phyloP scores from a whole-genome alignment of 257 asterid species.

The Nicotiana tomentosiformis region DNA sequence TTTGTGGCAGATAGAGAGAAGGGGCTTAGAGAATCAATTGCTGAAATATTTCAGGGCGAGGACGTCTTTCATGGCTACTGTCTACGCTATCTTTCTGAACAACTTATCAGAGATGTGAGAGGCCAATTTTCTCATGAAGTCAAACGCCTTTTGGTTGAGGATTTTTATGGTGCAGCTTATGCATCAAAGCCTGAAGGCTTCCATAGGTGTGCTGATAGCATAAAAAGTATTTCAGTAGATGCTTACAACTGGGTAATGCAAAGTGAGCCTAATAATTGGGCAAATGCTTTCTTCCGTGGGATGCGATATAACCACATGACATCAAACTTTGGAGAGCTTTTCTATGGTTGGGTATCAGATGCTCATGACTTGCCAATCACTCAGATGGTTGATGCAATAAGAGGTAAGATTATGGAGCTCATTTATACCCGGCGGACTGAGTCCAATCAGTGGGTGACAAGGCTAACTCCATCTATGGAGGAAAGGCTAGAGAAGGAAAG shows the following conservation, averaged over 20 bases:
- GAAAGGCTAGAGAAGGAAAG: slow-evolving; percentile 62
- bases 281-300: slow-evolving; percentile 75
- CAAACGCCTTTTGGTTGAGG: slow-evolving; percentile 79
- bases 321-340: slow-evolving; percentile 77
- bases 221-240: slow-evolving; percentile 65
- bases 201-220: slow-evolving; percentile 60
- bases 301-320: slow-evolving; percentile 74
- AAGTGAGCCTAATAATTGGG: slow-evolving; percentile 93
- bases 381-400: slow-evolving; percentile 81
- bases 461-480: slow-evolving; percentile 84
- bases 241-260: slow-evolving; percentile 85
- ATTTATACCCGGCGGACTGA: slow-evolving; percentile 51
- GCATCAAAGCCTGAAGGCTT: slow-evolving; percentile 66
- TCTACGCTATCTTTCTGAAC: slow-evolving; percentile 74
- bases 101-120: slow-evolving; percentile 64
- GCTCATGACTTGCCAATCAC: slow-evolving; percentile 92
- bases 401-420: slow-evolving; percentile 64
- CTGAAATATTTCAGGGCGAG: slow-evolving; percentile 55
- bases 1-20: slow-evolving; percentile 85
- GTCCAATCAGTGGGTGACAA: slow-evolving; percentile 57
- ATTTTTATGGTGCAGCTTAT: slow-evolving; percentile 64
- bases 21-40: slow-evolving; percentile 73
- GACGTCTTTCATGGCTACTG: slow-evolving; percentile 84
- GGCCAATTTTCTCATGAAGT: slow-evolving; percentile 88
- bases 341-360: slow-evolving; percentile 83